A percentile compares a stretch with the other conserved stretches of the same genome.
phyloP scores from a whole-genome alignment of 1,284 basidiomycete genomes.

The Pascua sp. region DNA sequence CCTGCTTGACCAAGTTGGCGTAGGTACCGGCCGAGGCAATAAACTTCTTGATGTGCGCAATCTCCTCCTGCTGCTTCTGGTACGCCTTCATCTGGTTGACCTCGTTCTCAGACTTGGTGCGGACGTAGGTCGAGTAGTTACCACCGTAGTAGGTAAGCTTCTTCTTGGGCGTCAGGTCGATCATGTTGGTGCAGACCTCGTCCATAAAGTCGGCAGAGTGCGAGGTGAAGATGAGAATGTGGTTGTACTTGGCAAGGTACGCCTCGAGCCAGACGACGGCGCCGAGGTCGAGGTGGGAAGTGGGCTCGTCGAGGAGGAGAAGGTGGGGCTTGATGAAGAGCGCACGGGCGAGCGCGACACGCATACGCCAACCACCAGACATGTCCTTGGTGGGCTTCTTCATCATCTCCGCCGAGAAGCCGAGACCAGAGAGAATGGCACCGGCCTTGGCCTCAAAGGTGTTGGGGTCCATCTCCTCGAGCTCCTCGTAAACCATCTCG shows the following conservation, averaged over 20 bases:
- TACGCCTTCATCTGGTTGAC: slow-evolving; percentile 99
- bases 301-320: slow-evolving; percentile 77
- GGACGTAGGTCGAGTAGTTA: slow-evolving; percentile 95
- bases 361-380: slow-evolving; percentile 99
- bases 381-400: slow-evolving; percentile 95
- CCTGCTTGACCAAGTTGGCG: slow-evolving; percentile 96
- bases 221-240: slow-evolving; percentile 76
- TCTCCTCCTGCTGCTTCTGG: slow-evolving; percentile 96
- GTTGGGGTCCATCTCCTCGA: slow-evolving; percentile 92
- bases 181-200: slow-evolving; percentile 92
- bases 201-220: slow-evolving; percentile 99
- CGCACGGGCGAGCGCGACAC: slow-evolving; percentile 92
- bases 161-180: slow-evolving; percentile 73
- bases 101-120: slow-evolving; percentile 95
- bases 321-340: slow-evolving; percentile 96
- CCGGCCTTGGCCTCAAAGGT: slow-evolving; percentile 97
- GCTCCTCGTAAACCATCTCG: slow-evolving; percentile 90
- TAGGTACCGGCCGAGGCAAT: slow-evolving; percentile 98
- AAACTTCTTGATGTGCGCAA: slow-evolving; percentile 94
- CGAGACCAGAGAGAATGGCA: slow-evolving; percentile 93
- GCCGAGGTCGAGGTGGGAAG: slow-evolving; percentile 73
- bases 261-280: slow-evolving; percentile 99
- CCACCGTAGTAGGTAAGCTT: slow-evolving; percentile 84
- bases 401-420: slow-evolving; percentile 91
- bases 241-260: slow-evolving; percentile 95